A percentile compares a stretch with the other conserved stretches of the same genome.
Evolutionary conservation across 208 protist species (phyloP).

Genomic region (Leishmania turanica): DNA sequence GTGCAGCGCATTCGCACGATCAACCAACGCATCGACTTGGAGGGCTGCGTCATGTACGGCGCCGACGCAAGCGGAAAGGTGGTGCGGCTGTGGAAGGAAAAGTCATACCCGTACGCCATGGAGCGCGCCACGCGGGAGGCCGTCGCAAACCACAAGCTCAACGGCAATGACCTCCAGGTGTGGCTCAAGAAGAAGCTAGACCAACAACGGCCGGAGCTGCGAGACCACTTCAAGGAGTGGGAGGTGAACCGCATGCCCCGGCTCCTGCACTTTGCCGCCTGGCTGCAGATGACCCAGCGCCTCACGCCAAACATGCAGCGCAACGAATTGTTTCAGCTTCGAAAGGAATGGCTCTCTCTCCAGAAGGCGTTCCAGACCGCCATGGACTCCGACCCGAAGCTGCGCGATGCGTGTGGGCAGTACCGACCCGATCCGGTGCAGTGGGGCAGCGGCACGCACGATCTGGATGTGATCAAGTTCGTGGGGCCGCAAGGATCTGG

Average conservation of each 20-base stretch:
- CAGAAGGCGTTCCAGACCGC: constrained; percentile 34
- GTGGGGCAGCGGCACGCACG: constrained; percentile 21
- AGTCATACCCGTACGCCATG: constrained; percentile 53
- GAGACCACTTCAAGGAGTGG: constrained; percentile 52
- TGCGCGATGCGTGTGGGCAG: constrained; percentile 25
- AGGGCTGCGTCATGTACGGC: constrained; percentile 72
- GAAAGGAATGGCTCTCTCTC: constrained; percentile 42
- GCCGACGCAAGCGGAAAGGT: constrained; percentile 32
- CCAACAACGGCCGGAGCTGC: constrained; percentile 34
- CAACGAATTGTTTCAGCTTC: constrained; percentile 27
- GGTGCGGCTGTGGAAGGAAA: constrained; percentile 57
- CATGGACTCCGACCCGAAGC: constrained; percentile 33
- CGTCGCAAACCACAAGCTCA: constrained; percentile 48
- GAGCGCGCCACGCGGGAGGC: constrained; percentile 66
- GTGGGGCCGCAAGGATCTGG: constrained; percentile 67
- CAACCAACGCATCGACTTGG: constrained; percentile 39
- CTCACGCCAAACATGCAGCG: constrained; percentile 27
- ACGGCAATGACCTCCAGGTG: constrained; percentile 31
- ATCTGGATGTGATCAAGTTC: constrained; percentile 60
- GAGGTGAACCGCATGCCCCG: constrained; percentile 46
- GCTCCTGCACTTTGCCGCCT: constrained; percentile 54
- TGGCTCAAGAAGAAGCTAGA: constrained; percentile 45
- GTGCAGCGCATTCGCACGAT: constrained; percentile 35
- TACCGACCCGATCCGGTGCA: constrained; percentile 33
- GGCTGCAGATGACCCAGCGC: constrained; percentile 41